phyloP scores from a whole-genome alignment of 805 yeast species.

The Yamadazyma nakazawae region DNA sequence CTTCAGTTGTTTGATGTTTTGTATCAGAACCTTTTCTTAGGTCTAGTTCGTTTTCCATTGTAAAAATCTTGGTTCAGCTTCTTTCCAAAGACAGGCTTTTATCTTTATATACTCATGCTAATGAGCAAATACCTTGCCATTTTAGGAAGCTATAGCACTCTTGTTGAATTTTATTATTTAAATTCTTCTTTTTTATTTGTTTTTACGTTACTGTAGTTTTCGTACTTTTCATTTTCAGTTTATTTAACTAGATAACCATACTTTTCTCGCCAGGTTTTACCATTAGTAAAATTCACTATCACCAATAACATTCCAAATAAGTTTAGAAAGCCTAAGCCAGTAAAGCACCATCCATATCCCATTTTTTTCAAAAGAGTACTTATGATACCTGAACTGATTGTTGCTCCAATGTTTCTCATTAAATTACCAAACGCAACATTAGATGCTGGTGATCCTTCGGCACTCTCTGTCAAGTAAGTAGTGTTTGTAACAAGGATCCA shows the following conservation, averaged over 20 bases:
- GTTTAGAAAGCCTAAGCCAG: conserved; percentile 43
- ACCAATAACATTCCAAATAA: conserved; percentile 18
- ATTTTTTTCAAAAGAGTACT: conserved; percentile 26
- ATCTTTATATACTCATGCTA: no score
- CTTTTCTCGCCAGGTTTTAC: conserved; percentile 23
- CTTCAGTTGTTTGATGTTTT: no score
- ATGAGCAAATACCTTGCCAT: no score
- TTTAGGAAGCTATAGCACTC: no score
- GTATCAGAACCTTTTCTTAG: no score
- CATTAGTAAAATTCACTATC: conserved; percentile 17
- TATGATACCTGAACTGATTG: conserved; percentile 47
- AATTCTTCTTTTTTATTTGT: no score
- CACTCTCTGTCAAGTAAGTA: conserved; percentile 51
- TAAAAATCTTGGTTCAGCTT: no score
- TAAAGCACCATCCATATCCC: conserved; percentile 56
- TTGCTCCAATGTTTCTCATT: conserved; percentile 53
- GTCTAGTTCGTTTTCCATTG: no score
- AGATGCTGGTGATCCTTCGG: conserved; percentile 49
- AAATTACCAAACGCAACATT: conserved; percentile 53
- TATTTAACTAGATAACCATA: conserved; percentile 1
- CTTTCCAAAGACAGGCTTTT: no score
- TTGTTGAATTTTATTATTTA: no score
- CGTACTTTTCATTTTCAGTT: no score
- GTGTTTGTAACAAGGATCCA: conserved; percentile 54
- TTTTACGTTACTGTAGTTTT: no score